These are phyloP conservation scores for Xylariales sp. DNA, from an alignment of 2,329 filamentous ascomycete species.

Conservation along the genomic window DNA sequence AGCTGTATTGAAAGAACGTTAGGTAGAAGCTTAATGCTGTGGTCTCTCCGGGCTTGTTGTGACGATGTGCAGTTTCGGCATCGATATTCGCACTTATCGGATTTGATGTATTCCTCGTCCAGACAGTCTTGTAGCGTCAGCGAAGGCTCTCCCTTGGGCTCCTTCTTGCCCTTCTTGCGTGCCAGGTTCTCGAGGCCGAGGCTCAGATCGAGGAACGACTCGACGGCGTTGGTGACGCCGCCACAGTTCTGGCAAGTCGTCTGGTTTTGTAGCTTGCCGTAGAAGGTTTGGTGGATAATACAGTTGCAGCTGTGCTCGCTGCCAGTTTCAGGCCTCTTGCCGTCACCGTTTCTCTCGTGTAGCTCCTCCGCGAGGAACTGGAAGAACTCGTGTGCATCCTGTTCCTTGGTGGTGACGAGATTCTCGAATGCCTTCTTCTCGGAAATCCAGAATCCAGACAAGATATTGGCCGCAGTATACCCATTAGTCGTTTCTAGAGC, in stretches of 20 bases:
- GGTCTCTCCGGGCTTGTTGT: slow-evolving; percentile 84
- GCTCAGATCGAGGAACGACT: slow-evolving; percentile 91
- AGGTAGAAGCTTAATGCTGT: slow-evolving; percentile 85
- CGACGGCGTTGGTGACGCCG: slow-evolving; percentile 82
- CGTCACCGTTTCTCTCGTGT: slow-evolving; percentile 82
- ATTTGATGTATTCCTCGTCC: slow-evolving; percentile 85
- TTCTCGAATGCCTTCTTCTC: slow-evolving; percentile 78
- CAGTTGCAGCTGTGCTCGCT: slow-evolving; percentile 80
- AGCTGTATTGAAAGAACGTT: slow-evolving; percentile 93
- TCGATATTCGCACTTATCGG: slow-evolving; percentile 89
- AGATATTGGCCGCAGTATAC: slow-evolving; percentile 88
- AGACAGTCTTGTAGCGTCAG: slow-evolving; percentile 79
- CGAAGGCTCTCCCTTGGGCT: slow-evolving; percentile 59
- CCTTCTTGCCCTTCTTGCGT: slow-evolving; percentile 72
- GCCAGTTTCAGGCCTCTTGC: slow-evolving; percentile 69
- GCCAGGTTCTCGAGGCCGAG: slow-evolving; percentile 82
- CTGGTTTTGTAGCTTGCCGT: slow-evolving; percentile 88
- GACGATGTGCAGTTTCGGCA: slow-evolving; percentile 82
- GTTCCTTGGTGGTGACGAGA: slow-evolving; percentile 90
- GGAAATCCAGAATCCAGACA: slow-evolving; percentile 90
- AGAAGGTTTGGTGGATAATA: slow-evolving; percentile 94
- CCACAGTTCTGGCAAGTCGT: slow-evolving; percentile 91
- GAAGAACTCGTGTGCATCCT: slow-evolving; percentile 97
- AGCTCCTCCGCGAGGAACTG: slow-evolving; percentile 94
- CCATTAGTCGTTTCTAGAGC: slow-evolving; percentile 83